Base-by-base conservation (phyloP, 805 yeast species). In the Saturnispora ahearnii region DNA sequence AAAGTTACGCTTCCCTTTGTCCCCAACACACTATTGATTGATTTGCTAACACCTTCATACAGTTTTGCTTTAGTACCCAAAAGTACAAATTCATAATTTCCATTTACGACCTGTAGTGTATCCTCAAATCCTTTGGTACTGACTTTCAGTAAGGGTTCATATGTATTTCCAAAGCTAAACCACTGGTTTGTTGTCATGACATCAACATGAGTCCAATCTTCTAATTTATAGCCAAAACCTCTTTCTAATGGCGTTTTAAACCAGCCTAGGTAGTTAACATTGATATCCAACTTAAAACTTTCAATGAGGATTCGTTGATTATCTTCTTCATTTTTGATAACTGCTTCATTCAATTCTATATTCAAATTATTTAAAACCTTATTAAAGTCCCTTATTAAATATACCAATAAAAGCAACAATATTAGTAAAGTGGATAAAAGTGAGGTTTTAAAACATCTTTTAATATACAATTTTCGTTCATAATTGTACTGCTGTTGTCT, bases 401-500 rank as follows among this genome's bases (percentile, higher is more conserved):
- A 36, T 10, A 11, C 31, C 22, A 43, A 15, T 3, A 29, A 37
- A 22, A 31, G 13, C 22, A 37, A 18, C 18, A 42, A 13, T 18
- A 47, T 3, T 21, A 33, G 4, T 6, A 37, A 18, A 18, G 18
- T 11, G 7, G 10, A 6, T n/a, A 36, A 36, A 13, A 34, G 9
- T 13, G 24, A 34, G 34, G 32, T 29, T 37, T 43, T 48, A 4
- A 38, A 21, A 13, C 31, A 38, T 15, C 41, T 43, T 38, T 29
- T 42, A 8, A 42, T 10, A 11, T 28, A 33, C n/a, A n/a, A 9
- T 22, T 29, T 18, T 42, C 41, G 10, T 26, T 41, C 45, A 22
- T 33, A 28, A 12, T 41, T 44, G 22, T 47, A 47, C 29, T 26
- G 13, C 24, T 47, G 41, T 26, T 47, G 41, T 41, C 50, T 41